phyloP scores from a whole-genome alignment of 441 rosid species.

The Populus hybrid region DNA sequence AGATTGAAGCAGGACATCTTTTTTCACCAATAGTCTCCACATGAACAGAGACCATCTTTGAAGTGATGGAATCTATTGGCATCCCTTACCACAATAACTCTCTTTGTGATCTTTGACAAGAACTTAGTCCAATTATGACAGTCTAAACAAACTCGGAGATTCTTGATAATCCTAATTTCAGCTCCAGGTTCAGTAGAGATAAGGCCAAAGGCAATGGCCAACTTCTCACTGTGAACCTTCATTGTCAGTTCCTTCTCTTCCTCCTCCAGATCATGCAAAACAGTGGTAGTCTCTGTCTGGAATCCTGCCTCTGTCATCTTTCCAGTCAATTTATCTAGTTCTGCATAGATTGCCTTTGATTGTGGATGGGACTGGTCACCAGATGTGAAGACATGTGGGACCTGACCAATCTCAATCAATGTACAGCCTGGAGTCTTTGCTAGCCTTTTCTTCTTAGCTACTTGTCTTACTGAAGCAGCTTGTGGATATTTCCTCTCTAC shows the following conservation, averaged over 20 bases:
- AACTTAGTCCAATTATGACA: slow-evolving; percentile 72
- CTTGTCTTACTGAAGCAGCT: slow-evolving; percentile 70
- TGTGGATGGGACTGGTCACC: slow-evolving; percentile 76
- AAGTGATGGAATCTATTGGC: slow-evolving; percentile 84
- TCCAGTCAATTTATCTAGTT: slow-evolving; percentile 56
- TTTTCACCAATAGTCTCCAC: slow-evolving; percentile 76
- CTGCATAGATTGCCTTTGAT: slow-evolving; percentile 48
- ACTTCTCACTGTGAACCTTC: slow-evolving; percentile 76
- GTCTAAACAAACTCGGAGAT: slow-evolving; percentile 75
- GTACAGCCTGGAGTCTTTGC: slow-evolving; percentile 80
- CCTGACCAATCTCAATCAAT: slow-evolving; percentile 61
- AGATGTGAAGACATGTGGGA: slow-evolving; percentile 60
- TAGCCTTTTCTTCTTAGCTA: slow-evolving; percentile 53
- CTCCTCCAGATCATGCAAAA: slow-evolving; percentile 82
- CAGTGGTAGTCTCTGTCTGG: slow-evolving; percentile 53
- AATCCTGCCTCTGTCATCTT: slow-evolving; percentile 79
- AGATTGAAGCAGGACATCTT: not conserved
- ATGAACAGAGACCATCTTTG: slow-evolving; percentile 67
- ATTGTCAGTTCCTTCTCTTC: slow-evolving; percentile 78
- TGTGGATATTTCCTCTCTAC: slow-evolving; percentile 56
- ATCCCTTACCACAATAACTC: slow-evolving; percentile 74
- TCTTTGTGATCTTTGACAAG: slow-evolving; percentile 63
- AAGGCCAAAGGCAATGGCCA: slow-evolving; percentile 81
- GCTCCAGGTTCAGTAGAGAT: slow-evolving; percentile 61
- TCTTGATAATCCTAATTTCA: slow-evolving; percentile 73